Evolutionary conservation across 495 filamentous ascomycete genomes (phyloP).

Genomic region (Gamarada debralockiae): DNA sequence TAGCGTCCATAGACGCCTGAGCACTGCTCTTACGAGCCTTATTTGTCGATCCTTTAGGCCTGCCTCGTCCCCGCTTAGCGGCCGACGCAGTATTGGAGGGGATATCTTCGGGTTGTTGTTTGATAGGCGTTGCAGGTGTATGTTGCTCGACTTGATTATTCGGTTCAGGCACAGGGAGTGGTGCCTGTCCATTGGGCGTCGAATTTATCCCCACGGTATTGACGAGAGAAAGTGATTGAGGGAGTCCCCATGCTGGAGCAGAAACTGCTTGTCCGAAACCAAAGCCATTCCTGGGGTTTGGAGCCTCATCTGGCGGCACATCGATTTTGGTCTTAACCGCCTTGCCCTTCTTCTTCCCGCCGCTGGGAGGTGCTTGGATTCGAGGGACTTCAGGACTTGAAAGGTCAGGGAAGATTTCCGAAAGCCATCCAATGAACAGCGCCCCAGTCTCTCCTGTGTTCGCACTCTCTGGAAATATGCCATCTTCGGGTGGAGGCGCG

Average conservation of each 20-base stretch:
- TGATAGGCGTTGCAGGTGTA: conserved; percentile 5
- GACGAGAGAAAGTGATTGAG: conserved; percentile 16
- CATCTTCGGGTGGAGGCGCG: conserved; percentile 47
- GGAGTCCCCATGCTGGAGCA: conserved; percentile 24
- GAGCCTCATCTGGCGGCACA: conserved; percentile 9
- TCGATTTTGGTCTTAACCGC: conserved; percentile 14
- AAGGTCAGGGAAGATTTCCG: conserved; percentile 52
- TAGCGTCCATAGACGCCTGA: conserved; percentile 3
- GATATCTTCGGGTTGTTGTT: conserved; percentile 7
- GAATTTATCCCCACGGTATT: conserved; percentile 15
- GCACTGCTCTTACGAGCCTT: conserved; percentile 16
- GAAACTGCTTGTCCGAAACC: conserved; percentile 24
- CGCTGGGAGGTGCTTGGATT: not conserved
- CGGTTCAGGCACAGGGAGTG: conserved; percentile 10
- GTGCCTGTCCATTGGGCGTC: conserved; percentile 9
- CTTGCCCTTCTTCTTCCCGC: conserved; percentile 8
- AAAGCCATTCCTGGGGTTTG: conserved; percentile 26
- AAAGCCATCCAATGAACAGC: conserved; percentile 53
- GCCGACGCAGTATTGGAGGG: conserved; percentile 8
- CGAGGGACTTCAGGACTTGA: conserved; percentile 17
- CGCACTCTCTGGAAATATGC: conserved; percentile 48
- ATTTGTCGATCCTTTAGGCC: conserved; percentile 26
- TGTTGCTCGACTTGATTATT: conserved; percentile 6
- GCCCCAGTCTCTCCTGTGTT: conserved; percentile 49
- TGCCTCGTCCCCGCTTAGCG: conserved; percentile 20